A percentile compares a stretch with the other conserved stretches of the same genome.
phyloP scores from a whole-genome alignment of 2,329 filamentous ascomycete species.

The Arthrobotrys entomopaga region DNA sequence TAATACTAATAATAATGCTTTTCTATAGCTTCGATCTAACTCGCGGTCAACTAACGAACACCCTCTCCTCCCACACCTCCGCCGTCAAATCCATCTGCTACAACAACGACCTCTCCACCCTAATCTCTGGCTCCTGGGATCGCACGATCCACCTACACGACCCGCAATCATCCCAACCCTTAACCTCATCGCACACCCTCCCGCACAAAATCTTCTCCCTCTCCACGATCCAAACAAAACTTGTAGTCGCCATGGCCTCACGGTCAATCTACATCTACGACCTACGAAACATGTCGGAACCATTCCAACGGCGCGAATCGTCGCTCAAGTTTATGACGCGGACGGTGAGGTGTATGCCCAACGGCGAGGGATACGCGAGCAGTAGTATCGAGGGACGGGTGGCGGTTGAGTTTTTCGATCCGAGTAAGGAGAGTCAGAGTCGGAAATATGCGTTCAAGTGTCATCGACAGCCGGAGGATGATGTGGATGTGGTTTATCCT shows the following conservation, averaged over 20 bases:
- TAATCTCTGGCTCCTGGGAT: constrained; percentile 95
- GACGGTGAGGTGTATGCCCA: constrained; percentile 94
- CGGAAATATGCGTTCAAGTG: constrained; percentile 99
- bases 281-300: constrained; percentile 75
- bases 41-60: constrained; percentile 71
- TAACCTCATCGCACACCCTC: constrained; percentile 74
- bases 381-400: constrained; percentile 94
- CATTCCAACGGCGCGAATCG: constrained; percentile 93
- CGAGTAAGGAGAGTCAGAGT: constrained; percentile 83
- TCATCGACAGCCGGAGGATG: constrained; percentile 78
- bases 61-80: constrained; percentile 80
- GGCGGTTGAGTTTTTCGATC: constrained; percentile 97
- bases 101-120: constrained; percentile 76
- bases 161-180: constrained; percentile 68
- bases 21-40: constrained; percentile 77
- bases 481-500: constrained; percentile 85
- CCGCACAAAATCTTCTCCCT: constrained; percentile 91
- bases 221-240: constrained; percentile 78
- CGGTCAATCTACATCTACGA: constrained; percentile 96
- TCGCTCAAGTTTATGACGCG: constrained; percentile 96
- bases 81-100: constrained; percentile 87
- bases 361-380: constrained; percentile 91
- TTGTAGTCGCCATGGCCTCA: constrained; percentile 94
- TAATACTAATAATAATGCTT: too few species aligned
- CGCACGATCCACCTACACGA: constrained; percentile 86